A percentile compares a stretch with the other conserved stretches of the same genome.
Evolutionary conservation across 2,329 filamentous ascomycete genomes (phyloP).

Genomic region (Penicillium sp.): DNA sequence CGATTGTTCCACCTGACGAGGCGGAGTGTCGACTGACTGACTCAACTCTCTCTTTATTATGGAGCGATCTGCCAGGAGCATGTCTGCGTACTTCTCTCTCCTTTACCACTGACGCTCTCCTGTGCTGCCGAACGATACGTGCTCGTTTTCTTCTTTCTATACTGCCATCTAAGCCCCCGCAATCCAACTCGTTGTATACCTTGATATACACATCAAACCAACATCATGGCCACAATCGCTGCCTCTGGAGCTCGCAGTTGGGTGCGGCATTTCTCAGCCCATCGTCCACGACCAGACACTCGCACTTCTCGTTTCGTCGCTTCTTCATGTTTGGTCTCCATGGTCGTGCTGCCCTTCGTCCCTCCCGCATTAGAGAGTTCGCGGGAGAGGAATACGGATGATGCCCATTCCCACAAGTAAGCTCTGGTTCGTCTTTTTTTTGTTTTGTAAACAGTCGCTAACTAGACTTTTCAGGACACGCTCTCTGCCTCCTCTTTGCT

Average conservation of each 20-base stretch:
- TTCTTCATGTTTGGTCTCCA: conserved; percentile 39
- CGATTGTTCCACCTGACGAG: background rate
- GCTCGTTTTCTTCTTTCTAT: background rate
- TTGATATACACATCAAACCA: no score
- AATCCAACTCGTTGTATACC: background rate
- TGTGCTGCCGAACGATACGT: background rate
- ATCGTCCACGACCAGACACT: conserved; percentile 36
- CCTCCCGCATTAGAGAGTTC: conserved; percentile 46
- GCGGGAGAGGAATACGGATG: conserved; percentile 36
- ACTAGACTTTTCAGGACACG: conserved; percentile 18
- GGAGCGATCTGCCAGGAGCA: background rate
- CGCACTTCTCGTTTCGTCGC: conserved; percentile 39
- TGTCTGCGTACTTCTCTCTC: background rate
- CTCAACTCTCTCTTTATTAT: background rate
- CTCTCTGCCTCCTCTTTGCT: conserved; percentile 39
- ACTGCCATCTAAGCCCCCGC: background rate
- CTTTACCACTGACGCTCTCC: background rate
- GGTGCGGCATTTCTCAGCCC: conserved; percentile 44
- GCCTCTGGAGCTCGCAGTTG: conserved; percentile 16
- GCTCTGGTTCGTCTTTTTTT: conserved; percentile 9
- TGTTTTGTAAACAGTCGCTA: conserved; percentile 7
- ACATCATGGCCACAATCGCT: conserved; percentile 12
- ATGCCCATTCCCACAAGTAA: conserved; percentile 37
- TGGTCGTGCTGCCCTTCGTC: conserved; percentile 44
- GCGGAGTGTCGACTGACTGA: background rate